phyloP scores from a whole-genome alignment of 1,284 basidiomycete species.

The Ganoderma sinense region DNA sequence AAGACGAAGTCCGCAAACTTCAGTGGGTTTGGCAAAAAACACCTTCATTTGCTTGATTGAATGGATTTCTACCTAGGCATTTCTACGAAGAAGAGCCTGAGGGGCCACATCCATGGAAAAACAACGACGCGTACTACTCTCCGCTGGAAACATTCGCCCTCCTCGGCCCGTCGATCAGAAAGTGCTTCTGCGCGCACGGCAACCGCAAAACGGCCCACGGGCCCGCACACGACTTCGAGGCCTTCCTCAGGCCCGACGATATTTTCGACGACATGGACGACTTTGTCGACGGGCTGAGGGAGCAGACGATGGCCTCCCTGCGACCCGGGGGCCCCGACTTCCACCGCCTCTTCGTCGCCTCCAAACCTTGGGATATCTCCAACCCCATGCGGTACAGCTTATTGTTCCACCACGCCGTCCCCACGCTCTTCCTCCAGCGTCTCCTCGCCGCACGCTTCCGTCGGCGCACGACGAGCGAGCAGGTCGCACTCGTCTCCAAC shows the following conservation, averaged over 20 bases:
- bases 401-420: neutral
- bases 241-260: neutral
- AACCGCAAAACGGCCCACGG: neutral
- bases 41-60: neutral
- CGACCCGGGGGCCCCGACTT: neutral
- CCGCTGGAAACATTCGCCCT: neutral
- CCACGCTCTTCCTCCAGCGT: neutral
- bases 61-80: neutral
- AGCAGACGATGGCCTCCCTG: neutral
- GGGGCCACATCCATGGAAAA: neutral
- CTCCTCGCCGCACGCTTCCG: neutral
- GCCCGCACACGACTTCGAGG: neutral
- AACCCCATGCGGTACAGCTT: neutral
- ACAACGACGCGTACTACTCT: neutral
- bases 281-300: neutral
- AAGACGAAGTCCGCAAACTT: neutral
- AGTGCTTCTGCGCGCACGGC: neutral
- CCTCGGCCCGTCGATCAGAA: neutral
- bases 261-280: neutral
- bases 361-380: neutral
- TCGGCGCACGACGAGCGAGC: neutral
- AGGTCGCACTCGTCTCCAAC: neutral
- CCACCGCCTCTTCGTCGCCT: neutral
- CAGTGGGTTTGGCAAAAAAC: neutral
- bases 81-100: neutral